phyloP scores from a whole-genome alignment of 495 filamentous ascomycete species.

The Venustampulla echinocandica region DNA sequence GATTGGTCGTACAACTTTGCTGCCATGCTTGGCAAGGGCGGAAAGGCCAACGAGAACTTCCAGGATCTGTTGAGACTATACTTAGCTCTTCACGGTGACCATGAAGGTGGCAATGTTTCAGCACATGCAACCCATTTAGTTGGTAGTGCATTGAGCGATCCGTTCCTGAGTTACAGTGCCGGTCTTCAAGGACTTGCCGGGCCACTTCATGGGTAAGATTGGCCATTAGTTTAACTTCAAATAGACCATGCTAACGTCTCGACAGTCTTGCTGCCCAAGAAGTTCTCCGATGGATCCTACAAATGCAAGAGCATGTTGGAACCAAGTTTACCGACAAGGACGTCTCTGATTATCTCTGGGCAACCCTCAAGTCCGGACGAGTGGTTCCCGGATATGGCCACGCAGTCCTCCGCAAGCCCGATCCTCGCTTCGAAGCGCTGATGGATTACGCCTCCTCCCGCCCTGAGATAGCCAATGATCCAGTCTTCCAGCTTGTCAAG shows the following conservation, averaged over 20 bases:
- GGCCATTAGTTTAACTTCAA: neutral
- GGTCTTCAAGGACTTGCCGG: conserved; percentile 93
- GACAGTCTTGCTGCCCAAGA: conserved; percentile 85
- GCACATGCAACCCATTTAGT: conserved; percentile 97
- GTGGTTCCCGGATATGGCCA: conserved; percentile 98
- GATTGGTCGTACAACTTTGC: conserved; percentile 99
- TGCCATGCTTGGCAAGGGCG: conserved; percentile 87
- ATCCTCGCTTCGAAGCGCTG: conserved; percentile 89
- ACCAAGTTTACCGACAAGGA: conserved; percentile 66
- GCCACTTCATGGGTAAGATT: conserved; percentile 71
- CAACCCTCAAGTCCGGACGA: conserved; percentile 82
- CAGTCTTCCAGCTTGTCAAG: conserved; percentile 88
- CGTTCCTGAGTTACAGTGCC: conserved; percentile 92
- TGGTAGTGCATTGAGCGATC: conserved; percentile 89
- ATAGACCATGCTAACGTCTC: conserved; percentile 12
- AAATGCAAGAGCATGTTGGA: conserved; percentile 87
- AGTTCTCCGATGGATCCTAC: conserved; percentile 87
- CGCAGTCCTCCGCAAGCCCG: conserved; percentile 92
- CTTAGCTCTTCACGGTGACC: conserved; percentile 92
- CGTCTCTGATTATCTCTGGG: conserved; percentile 85
- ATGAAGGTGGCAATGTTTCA: conserved; percentile 96
- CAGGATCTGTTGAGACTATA: conserved; percentile 90
- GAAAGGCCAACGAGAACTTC: conserved; percentile 80
- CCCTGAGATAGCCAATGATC: conserved; percentile 75
- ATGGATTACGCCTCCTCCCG: conserved; percentile 89